phyloP scores from a whole-genome alignment of 768 basidiomycete genomes.

The Boletus pseudopeckii region DNA sequence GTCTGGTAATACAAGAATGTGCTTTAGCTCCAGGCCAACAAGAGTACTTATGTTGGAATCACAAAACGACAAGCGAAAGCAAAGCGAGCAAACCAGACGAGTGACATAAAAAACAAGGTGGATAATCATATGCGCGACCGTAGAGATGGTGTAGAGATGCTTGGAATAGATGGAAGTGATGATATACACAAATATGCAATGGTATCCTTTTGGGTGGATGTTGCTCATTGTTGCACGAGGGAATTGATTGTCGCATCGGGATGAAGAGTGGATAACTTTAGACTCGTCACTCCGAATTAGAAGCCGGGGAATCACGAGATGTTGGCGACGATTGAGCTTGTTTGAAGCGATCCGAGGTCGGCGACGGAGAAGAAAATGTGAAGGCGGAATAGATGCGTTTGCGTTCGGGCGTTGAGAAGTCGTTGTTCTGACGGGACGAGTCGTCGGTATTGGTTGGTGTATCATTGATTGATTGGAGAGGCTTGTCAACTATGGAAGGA shows the following conservation, averaged over 20 bases:
- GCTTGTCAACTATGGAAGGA: slow-evolving; percentile 12
- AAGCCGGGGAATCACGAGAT: slow-evolving; percentile 19
- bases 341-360: slow-evolving; percentile 52
- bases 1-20: slow-evolving; percentile 32
- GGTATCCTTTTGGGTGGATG: slow-evolving; percentile 23
- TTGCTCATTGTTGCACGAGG: slow-evolving; percentile 7
- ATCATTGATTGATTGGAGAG: slow-evolving; percentile 32
- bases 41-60: slow-evolving; percentile 22
- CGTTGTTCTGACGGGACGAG: slow-evolving; percentile 62
- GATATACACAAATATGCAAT: slow-evolving; percentile 34
- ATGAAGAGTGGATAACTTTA: background rate
- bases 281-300: slow-evolving; percentile 20
- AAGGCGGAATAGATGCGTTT: slow-evolving; percentile 70
- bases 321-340: slow-evolving; percentile 37
- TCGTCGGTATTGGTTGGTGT: slow-evolving; percentile 36
- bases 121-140: slow-evolving; percentile 25
- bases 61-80: slow-evolving; percentile 29
- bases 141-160: slow-evolving; percentile 29
- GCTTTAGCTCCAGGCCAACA: slow-evolving; percentile 28
- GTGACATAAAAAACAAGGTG: slow-evolving; percentile 19
- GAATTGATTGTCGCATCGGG: background rate
- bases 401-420: slow-evolving; percentile 74
- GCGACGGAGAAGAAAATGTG: slow-evolving; percentile 75
- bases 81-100: slow-evolving; percentile 29
- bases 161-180: slow-evolving; percentile 31